These are phyloP conservation scores for Ophioceras dolichostomum DNA, from an alignment of 2,329 filamentous ascomycete species.

Conservation along the genomic window DNA sequence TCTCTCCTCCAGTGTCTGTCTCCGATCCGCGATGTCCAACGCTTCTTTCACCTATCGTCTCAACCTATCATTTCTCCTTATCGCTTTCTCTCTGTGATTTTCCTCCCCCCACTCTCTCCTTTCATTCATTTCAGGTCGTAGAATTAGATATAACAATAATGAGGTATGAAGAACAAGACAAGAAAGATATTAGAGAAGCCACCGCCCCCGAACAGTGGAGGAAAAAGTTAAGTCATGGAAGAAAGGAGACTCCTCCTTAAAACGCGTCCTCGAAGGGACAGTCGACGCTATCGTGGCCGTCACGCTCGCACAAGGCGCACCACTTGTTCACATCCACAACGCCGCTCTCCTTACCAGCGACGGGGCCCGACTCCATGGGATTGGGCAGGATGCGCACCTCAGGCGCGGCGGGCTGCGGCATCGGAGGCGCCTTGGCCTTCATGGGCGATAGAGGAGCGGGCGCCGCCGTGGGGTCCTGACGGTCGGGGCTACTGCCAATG, in stretches of 20 bases:
- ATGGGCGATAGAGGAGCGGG: constrained; percentile 43
- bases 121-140: too few species aligned
- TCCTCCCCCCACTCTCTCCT: too few species aligned
- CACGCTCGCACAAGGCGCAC: constrained; percentile 93
- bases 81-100: too few species aligned
- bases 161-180: too few species aligned
- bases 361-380: constrained; percentile 52
- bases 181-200: too few species aligned
- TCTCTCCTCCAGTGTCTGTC: too few species aligned
- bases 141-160: too few species aligned
- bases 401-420: constrained; percentile 25
- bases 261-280: constrained; percentile 84
- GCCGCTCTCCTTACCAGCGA: constrained; percentile 68
- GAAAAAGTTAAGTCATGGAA: not conserved
- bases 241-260: constrained; percentile 24
- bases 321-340: constrained; percentile 78
- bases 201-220: too few species aligned
- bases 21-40: too few species aligned
- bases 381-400: constrained; percentile 41
- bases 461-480: constrained; percentile 24
- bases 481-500: constrained; percentile 19
- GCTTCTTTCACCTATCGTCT: too few species aligned
- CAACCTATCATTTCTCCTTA: too few species aligned
- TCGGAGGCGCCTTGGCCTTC: constrained; percentile 29
- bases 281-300: constrained; percentile 92